Conservation (phyloP, 1,284 basidiomycete species). For the Boletus calvinii region DNA sequence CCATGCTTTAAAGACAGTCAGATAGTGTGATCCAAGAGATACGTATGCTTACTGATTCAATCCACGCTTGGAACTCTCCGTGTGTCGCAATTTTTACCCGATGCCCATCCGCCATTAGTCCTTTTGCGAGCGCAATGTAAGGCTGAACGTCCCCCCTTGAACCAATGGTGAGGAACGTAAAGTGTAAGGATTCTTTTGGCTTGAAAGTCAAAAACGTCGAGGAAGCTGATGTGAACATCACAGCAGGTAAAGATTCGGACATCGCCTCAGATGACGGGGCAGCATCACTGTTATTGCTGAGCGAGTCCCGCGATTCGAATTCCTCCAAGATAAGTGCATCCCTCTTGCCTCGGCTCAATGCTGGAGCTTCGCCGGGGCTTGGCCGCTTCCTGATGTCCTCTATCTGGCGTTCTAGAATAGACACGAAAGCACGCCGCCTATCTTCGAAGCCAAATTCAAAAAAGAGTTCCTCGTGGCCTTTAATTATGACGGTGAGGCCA, state of each 20-base stretch:
- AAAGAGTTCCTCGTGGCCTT: conserved; percentile 96
- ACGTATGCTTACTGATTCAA: conserved; percentile 73
- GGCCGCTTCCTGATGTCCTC: conserved; percentile 64
- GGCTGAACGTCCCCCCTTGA: conserved; percentile 93
- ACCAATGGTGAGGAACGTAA: conserved; percentile 94
- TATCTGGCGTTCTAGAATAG: conserved; percentile 76
- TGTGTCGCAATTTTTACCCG: conserved; percentile 86
- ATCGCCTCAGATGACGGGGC: conserved; percentile 49
- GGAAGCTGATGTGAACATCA: conserved; percentile 92
- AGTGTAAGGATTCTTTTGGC: conserved; percentile 76
- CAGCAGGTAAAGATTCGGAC: conserved; percentile 72
- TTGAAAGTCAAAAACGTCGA: conserved; percentile 95
- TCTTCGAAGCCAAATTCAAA: conserved; percentile 86
- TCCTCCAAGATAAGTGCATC: conserved; percentile 76
- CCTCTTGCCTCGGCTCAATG: conserved; percentile 49
- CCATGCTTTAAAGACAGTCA: conserved; percentile 61
- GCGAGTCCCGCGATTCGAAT: conserved; percentile 52
- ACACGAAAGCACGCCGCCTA: conserved; percentile 74
- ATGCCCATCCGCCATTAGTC: conserved; percentile 89
- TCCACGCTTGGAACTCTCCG: conserved; percentile 93
- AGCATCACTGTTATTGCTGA: conserved; percentile 41
- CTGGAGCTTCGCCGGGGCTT: conserved; percentile 40
- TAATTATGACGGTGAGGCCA: conserved; percentile 87
- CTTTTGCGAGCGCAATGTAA: conserved; percentile 93
- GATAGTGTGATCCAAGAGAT: conserved; percentile 7